Percentiles rank a stretch among this genome's conserved stretches.
Conservation (phyloP, 805 yeast species). For the Kazachstania kunashirensis region DNA sequence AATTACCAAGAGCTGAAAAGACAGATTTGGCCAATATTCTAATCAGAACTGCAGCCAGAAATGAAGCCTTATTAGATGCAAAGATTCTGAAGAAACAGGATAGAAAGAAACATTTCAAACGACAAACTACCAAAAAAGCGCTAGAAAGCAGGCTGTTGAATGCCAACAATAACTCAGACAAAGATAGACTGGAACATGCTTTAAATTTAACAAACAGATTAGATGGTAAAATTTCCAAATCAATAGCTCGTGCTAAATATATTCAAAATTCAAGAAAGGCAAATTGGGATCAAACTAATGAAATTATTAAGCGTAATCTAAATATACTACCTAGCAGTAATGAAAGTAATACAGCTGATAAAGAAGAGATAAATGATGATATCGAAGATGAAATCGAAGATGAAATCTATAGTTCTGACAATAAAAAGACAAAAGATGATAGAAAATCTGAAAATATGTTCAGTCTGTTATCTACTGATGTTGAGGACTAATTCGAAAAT, state of each 20-base stretch:
- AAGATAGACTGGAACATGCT: conserved; percentile 39
- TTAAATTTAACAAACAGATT: conserved; percentile 45
- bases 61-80: conserved; percentile 49
- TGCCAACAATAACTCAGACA: conserved; percentile 29
- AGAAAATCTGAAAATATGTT: conserved; percentile 18
- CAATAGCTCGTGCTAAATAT: conserved; percentile 52
- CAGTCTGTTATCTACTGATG: conserved; percentile 26
- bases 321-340: background rate
- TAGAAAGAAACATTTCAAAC: conserved; percentile 27
- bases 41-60: conserved; percentile 57
- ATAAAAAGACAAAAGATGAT: conserved; percentile 16
- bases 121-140: conserved; percentile 19
- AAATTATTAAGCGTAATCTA: conserved; percentile 33
- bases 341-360: conserved; percentile 1
- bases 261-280: conserved; percentile 56
- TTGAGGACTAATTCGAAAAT: conserved; percentile 21
- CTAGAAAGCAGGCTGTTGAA: conserved; percentile 8
- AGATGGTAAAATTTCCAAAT: conserved; percentile 52
- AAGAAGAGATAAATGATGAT: conserved; percentile 3
- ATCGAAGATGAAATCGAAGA: conserved; percentile 12
- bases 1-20: conserved; percentile 49
- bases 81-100: conserved; percentile 42
- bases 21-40: conserved; percentile 54
- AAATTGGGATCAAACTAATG: conserved; percentile 63
- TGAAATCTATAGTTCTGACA: conserved; percentile 14